Conservation (phyloP, 129 eudicot species). For the Oenanthe sinensis region DNA sequence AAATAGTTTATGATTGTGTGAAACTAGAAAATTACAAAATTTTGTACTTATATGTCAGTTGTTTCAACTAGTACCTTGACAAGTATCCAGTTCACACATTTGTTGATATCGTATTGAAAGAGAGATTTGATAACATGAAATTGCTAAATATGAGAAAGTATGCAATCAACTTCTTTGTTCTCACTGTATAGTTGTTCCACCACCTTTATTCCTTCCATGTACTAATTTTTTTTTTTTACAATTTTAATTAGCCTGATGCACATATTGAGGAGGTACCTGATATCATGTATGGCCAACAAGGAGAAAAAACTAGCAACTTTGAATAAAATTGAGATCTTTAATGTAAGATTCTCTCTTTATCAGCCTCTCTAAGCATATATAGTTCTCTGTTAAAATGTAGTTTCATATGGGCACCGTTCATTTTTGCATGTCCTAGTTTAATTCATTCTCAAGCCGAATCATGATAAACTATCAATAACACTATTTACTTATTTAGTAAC, state of each 20-base stretch:
- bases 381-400: not conserved
- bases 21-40: not conserved
- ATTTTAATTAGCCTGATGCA: slow-evolving; percentile 34
- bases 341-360: slow-evolving; percentile 1
- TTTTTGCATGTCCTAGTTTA: not conserved
- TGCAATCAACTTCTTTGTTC: not conserved
- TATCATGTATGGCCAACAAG: slow-evolving; percentile 15
- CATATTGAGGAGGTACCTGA: slow-evolving; percentile 54
- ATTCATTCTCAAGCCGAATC: not conserved
- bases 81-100: not conserved
- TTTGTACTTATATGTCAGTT: not conserved
- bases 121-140: not conserved
- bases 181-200: not conserved
- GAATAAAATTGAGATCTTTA: not conserved
- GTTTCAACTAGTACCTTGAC: not conserved
- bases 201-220: not conserved
- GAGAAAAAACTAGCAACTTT: slow-evolving; percentile 12
- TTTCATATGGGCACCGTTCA: not conserved
- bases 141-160: not conserved
- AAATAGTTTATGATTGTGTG: not conserved
- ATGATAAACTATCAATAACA: too few relatives aligned
- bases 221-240: not conserved
- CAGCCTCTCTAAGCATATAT: not conserved
- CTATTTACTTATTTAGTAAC: too few relatives aligned
- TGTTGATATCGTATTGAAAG: not conserved